Percentiles rank a stretch among this genome's conserved stretches.
phyloP scores from a whole-genome alignment of 192 early-diverging fungal genomes.

The Podila epicladia region DNA sequence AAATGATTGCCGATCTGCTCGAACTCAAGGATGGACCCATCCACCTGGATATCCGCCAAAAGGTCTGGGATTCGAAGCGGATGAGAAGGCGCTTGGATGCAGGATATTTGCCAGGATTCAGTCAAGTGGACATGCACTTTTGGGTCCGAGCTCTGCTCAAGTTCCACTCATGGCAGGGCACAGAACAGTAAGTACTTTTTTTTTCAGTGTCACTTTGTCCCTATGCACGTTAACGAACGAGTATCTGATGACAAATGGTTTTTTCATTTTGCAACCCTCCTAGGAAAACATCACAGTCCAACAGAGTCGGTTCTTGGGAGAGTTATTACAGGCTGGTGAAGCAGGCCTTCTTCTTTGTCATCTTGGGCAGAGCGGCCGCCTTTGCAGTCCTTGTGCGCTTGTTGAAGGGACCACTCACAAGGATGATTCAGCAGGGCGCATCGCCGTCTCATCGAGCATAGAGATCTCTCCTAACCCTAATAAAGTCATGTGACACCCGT shows the following conservation, averaged over 20 bases:
- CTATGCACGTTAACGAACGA: not conserved
- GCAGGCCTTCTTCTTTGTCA: conserved; percentile 47
- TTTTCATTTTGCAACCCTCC: not conserved
- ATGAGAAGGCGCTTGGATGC: conserved; percentile 45
- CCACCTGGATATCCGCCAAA: conserved; percentile 46
- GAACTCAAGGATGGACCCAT: conserved; percentile 50
- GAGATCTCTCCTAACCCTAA: too few relatives aligned
- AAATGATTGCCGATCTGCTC: conserved; percentile 58
- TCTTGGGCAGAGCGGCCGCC: conserved; percentile 34
- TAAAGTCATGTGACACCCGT: too few relatives aligned
- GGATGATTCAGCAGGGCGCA: not conserved
- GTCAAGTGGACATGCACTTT: conserved; percentile 46
- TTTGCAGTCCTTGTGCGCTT: conserved; percentile 41
- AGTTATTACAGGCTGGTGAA: conserved; percentile 45
- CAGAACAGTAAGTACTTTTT: conserved; percentile 33
- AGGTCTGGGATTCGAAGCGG: conserved; percentile 47
- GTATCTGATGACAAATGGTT: not conserved
- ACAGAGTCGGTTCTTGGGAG: conserved; percentile 50
- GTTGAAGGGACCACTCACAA: conserved; percentile 20
- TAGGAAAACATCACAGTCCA: conserved; percentile 33
- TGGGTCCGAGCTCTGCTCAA: conserved; percentile 50
- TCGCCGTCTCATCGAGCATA: too few relatives aligned
- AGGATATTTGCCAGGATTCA: conserved; percentile 41
- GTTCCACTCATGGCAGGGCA: conserved; percentile 49
- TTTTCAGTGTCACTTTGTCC: not conserved